Base-by-base conservation (phyloP, 2,329 filamentous ascomycete species). In the Karstenula rhodostoma region DNA sequence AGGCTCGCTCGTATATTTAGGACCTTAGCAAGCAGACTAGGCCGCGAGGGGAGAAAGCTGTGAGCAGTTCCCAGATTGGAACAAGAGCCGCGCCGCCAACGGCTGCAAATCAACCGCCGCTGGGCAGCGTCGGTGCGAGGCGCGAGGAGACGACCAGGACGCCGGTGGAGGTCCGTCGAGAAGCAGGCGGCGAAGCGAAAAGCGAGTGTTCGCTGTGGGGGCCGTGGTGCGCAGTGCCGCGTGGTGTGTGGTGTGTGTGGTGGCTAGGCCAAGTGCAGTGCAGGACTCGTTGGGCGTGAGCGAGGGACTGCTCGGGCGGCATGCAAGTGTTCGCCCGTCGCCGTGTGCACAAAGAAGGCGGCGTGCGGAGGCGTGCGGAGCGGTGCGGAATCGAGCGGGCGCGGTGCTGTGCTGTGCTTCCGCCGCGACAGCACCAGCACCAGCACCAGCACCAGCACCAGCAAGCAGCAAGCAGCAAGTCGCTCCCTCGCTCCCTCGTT, bases 1-100 rank as follows among this genome's bases (percentile, higher is more conserved):
- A 40, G 27, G 43, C 9, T 8, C 7, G 3, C 17, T 53, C 33
- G 53, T 57, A 49, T 57, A 57, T 44, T 56, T 60, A 60, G 58
- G 22, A 52, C n/a, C 52, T 56, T 47, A 56, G 29, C 35, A 52
- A 60, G 44, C 46, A 50, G 12, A 22, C 55, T 47, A 57, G 10
- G 46, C 55, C 46, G 44, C 55, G 29, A 42, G 9, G 40, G 23
- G 55, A 27, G 10, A 50, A 50, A 23, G 43, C 55, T 50, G 29
- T 40, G 23, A 29, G 44, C 44, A 25, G 10, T 44, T 42, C 51
- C 25, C 23, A 29, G 17, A 54, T 43, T 32, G 25, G 51, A 32
- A 37, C 37, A 44, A 54, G 50, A 53, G 37, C 50, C 50, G 50
- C 50, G 19, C 37, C 50, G 37, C 23, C 27, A 17, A 32, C 42